Conservation (phyloP, 371 early-diverging fungal genomes). For the Mortierella sp. region DNA sequence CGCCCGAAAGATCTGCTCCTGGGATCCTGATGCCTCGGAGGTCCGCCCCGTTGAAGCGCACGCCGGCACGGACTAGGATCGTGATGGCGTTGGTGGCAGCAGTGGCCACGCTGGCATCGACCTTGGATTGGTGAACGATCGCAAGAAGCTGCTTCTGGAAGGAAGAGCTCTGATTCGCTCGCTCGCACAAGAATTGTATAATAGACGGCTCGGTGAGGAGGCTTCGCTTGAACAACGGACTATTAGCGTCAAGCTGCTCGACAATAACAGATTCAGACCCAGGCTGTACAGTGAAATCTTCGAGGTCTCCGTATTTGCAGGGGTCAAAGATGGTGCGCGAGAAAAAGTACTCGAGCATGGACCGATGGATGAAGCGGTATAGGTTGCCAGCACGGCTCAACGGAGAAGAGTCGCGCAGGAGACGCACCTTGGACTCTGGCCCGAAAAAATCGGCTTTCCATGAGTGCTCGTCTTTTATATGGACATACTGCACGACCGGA, state of each 20-base stretch:
- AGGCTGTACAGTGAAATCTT: not conserved
- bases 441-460: slow-evolving; percentile 16
- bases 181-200: slow-evolving; percentile 18
- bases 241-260: not conserved
- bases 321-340: slow-evolving; percentile 13
- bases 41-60: slow-evolving; percentile 7
- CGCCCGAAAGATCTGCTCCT: slow-evolving; percentile 20
- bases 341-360: slow-evolving; percentile 11
- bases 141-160: slow-evolving; percentile 12
- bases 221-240: not conserved
- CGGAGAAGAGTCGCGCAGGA: not conserved
- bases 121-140: slow-evolving; percentile 2
- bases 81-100: slow-evolving; percentile 25
- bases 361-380: slow-evolving; percentile 19
- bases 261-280: not conserved
- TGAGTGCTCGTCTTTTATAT: not conserved
- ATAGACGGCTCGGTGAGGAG: slow-evolving; percentile 14
- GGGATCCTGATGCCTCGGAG: slow-evolving; percentile 13
- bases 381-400: slow-evolving; percentile 14
- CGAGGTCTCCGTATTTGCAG: not conserved
- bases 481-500: slow-evolving; percentile 5
- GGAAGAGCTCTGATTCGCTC: not conserved
- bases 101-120: not conserved
- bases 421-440: not conserved
- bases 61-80: slow-evolving; percentile 14